These are phyloP conservation scores for Penicillium concentricum DNA, from an alignment of 2,329 filamentous ascomycete species.

Conservation along the genomic window DNA sequence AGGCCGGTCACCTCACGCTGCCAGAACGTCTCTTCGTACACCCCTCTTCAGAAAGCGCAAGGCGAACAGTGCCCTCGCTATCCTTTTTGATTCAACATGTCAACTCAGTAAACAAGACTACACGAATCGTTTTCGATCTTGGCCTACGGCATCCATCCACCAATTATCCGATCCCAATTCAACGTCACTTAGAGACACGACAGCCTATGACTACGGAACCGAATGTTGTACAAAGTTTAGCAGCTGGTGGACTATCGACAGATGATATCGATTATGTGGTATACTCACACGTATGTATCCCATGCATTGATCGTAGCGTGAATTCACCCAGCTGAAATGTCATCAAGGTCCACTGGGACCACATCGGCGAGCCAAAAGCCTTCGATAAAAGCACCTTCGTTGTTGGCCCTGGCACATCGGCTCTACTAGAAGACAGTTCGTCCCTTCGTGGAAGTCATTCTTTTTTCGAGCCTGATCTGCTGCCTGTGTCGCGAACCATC, in stretches of 20 bases:
- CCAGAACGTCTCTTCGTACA: neutral
- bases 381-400: neutral
- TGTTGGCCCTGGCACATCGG: neutral
- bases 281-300: neutral
- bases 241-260: neutral
- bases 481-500: neutral
- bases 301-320: no score
- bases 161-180: neutral
- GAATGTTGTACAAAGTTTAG: neutral
- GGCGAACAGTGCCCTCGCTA: neutral
- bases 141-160: neutral
- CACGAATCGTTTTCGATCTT: neutral
- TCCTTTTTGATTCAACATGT: neutral
- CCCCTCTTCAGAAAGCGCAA: neutral
- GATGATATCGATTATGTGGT: neutral
- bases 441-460: neutral
- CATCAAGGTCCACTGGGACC: neutral
- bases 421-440: neutral
- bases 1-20: neutral
- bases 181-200: neutral
- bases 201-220: neutral
- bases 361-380: neutral
- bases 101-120: neutral
- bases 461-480: neutral
- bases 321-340: neutral